These are phyloP conservation scores for Cenococcum geophilum DNA, from an alignment of 495 filamentous ascomycete genomes.

Conservation along the genomic window DNA sequence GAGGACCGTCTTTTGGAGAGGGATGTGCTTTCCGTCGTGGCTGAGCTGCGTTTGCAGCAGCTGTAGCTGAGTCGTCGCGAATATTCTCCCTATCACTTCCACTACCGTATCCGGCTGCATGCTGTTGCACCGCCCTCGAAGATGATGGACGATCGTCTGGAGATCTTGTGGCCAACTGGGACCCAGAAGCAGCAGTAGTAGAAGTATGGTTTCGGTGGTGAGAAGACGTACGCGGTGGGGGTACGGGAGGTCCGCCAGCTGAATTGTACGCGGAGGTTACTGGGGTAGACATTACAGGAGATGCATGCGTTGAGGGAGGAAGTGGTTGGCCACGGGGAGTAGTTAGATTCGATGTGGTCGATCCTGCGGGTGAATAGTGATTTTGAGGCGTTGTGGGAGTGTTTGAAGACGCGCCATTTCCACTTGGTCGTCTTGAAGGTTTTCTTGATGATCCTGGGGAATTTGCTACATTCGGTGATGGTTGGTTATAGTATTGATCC, in stretches of 20 bases:
- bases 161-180: neutral
- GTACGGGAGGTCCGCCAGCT: slow-evolving; percentile 41
- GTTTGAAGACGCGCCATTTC: slow-evolving; percentile 46
- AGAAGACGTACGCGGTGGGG: slow-evolving; percentile 60
- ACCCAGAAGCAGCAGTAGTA: slow-evolving; percentile 2
- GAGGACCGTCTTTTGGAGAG: slow-evolving; percentile 43
- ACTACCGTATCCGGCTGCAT: slow-evolving; percentile 19
- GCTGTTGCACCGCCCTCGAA: neutral
- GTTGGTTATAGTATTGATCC: slow-evolving; percentile 41
- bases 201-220: slow-evolving; percentile 39
- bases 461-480: slow-evolving; percentile 36
- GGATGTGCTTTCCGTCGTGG: slow-evolving; percentile 45
- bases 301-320: slow-evolving; percentile 39
- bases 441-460: slow-evolving; percentile 45
- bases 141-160: slow-evolving; percentile 4
- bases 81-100: slow-evolving; percentile 39
- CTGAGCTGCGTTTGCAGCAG: slow-evolving; percentile 40
- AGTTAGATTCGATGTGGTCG: slow-evolving; percentile 40
- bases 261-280: slow-evolving; percentile 35
- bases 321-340: slow-evolving; percentile 41
- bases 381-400: slow-evolving; percentile 42
- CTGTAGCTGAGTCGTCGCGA: slow-evolving; percentile 39
- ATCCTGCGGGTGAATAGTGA: slow-evolving; percentile 32
- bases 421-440: slow-evolving; percentile 48
- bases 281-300: slow-evolving; percentile 42